These are phyloP conservation scores for Alternaria triticina DNA, from an alignment of 2,329 filamentous ascomycete genomes.

Conservation along the genomic window DNA sequence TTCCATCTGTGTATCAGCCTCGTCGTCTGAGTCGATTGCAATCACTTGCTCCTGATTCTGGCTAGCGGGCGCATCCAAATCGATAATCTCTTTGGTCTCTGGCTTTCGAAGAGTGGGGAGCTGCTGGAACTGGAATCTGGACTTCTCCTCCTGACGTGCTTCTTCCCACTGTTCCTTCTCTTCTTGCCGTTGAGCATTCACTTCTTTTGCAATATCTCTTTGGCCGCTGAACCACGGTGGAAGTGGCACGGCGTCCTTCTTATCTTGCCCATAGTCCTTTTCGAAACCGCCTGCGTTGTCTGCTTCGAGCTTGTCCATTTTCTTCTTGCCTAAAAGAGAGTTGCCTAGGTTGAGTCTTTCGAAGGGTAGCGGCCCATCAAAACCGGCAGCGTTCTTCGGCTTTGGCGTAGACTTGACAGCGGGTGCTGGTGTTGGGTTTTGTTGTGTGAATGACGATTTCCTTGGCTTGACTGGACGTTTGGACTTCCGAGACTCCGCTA, in stretches of 20 bases:
- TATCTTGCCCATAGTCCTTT: constrained; percentile 51
- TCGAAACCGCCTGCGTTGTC: constrained; percentile 71
- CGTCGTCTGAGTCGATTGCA: constrained; percentile 68
- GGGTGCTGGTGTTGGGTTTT: constrained; percentile 10
- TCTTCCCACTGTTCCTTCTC: constrained; percentile 60
- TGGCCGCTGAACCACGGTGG: constrained; percentile 76
- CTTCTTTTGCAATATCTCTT: constrained; percentile 61
- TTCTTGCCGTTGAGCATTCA: constrained; percentile 55
- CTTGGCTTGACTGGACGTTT: constrained; percentile 39
- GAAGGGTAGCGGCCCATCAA: constrained; percentile 87
- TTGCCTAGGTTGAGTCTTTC: constrained; percentile 77
- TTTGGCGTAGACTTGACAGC: constrained; percentile 42
- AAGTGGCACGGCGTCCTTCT: constrained; percentile 62
- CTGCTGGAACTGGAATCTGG: constrained; percentile 70
- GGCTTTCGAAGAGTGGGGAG: constrained; percentile 64
- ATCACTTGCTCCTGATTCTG: constrained; percentile 60
- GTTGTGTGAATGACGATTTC: constrained; percentile 44
- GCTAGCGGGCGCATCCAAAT: constrained; percentile 53
- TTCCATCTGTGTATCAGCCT: constrained; percentile 49
- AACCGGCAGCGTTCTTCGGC: constrained; percentile 63
- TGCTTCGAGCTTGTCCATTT: constrained; percentile 59
- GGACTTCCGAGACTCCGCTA: constrained; percentile 72
- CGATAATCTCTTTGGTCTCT: constrained; percentile 56
- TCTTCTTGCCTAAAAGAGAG: constrained; percentile 61
- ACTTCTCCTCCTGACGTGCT: constrained; percentile 61